Conservation (phyloP, 164 flowering plant genomes). For the Taxillus chinensis region DNA sequence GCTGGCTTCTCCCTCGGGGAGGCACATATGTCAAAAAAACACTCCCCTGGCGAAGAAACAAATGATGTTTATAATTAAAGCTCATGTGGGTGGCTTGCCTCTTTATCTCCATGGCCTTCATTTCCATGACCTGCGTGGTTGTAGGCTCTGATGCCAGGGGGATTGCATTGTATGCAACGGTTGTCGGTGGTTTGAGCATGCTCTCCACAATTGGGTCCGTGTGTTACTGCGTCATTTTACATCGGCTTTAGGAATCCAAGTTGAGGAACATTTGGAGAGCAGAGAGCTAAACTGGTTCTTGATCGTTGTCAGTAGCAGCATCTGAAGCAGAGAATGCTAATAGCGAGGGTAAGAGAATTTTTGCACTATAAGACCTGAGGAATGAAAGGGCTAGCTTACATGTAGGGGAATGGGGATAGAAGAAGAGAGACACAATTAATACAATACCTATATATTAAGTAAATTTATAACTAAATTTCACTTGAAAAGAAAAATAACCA, state of each 20-base stretch:
- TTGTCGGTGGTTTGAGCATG: slow-evolving; percentile 70
- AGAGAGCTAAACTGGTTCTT: slow-evolving; percentile 38
- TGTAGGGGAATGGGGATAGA: not conserved
- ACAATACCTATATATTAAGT: too few species aligned
- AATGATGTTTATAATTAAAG: slow-evolving; percentile 85
- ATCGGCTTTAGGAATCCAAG: slow-evolving; percentile 60
- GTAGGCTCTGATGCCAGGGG: slow-evolving; percentile 57
- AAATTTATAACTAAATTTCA: too few species aligned
- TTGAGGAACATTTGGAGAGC: slow-evolving; percentile 52
- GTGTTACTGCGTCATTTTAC: slow-evolving; percentile 69
- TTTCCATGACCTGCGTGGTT: slow-evolving; percentile 73
- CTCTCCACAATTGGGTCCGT: slow-evolving; percentile 74
- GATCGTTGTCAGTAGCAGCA: slow-evolving; percentile 36
- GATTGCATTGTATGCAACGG: slow-evolving; percentile 67
- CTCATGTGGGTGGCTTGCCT: slow-evolving; percentile 96
- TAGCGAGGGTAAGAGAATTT: slow-evolving; percentile 69
- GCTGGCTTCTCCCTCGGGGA: not conserved
- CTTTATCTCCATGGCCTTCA: slow-evolving; percentile 82
- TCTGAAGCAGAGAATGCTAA: slow-evolving; percentile 67
- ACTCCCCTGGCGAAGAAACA: slow-evolving; percentile 56
- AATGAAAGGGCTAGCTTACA: too few species aligned
- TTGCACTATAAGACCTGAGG: slow-evolving; percentile 46
- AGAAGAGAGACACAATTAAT: too few species aligned
- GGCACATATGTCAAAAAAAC: slow-evolving; percentile 58
- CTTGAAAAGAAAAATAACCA: too few species aligned